Evolutionary conservation across 306 rosid genomes (phyloP).

Genomic region (Rosa persica): DNA sequence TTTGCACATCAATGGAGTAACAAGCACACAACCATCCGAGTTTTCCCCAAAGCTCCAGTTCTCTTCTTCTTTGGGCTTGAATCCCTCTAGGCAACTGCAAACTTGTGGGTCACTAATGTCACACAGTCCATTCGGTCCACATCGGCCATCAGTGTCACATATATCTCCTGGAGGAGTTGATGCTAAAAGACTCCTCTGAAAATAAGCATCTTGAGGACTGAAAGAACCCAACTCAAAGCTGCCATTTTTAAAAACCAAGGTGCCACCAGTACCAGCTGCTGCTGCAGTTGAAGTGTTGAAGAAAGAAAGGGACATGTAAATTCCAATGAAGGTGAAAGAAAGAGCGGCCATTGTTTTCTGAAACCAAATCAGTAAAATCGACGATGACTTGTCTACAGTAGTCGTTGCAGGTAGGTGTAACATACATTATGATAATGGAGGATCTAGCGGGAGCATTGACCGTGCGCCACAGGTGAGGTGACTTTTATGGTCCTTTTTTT

Average conservation of each 20-base stretch:
- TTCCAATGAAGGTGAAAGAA: neutral
- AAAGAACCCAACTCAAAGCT: constrained; percentile 47
- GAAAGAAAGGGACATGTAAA: constrained; percentile 4
- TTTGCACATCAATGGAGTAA: constrained; percentile 27
- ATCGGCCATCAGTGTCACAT: constrained; percentile 23
- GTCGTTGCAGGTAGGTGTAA: neutral
- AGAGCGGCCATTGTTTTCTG: constrained; percentile 13
- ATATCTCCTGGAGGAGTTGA: neutral
- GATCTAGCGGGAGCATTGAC: neutral
- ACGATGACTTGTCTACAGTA: neutral
- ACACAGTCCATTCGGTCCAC: constrained; percentile 44
- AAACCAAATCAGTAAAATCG: neutral
- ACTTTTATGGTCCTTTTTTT: neutral
- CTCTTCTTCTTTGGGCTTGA: constrained; percentile 30
- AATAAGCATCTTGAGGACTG: constrained; percentile 16
- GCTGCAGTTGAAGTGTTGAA: constrained; percentile 13
- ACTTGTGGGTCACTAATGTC: neutral
- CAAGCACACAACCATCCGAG: constrained; percentile 47
- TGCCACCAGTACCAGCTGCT: constrained; percentile 4
- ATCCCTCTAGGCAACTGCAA: constrained; percentile 44
- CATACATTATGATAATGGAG: neutral
- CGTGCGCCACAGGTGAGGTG: neutral
- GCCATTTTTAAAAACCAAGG: constrained; percentile 20
- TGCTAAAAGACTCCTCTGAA: constrained; percentile 31
- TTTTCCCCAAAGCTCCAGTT: constrained; percentile 33